Conservation (phyloP, 2,329 filamentous ascomycete genomes). For the Penicillium sp. region DNA sequence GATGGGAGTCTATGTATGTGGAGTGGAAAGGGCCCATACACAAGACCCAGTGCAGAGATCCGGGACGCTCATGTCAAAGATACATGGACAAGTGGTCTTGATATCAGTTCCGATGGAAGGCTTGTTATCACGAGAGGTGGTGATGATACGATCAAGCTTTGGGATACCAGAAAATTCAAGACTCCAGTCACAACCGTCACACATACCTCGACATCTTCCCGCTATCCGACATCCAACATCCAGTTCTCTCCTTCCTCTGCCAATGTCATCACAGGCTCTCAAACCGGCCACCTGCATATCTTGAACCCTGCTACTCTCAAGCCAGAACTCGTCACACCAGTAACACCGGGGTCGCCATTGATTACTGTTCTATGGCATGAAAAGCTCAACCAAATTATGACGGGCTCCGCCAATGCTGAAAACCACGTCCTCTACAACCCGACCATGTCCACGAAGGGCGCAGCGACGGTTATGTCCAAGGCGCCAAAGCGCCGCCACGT, state of each 20-base stretch:
- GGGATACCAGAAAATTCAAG: conserved; percentile 97
- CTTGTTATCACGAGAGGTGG: conserved; percentile 88
- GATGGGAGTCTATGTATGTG: conserved; percentile 93
- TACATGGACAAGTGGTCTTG: conserved; percentile 89
- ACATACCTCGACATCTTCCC: conserved; percentile 77
- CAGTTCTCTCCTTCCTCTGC: conserved; percentile 80
- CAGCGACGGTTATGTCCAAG: conserved; percentile 84
- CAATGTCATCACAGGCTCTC: conserved; percentile 85
- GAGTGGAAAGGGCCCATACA: conserved; percentile 81
- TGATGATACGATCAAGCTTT: conserved; percentile 89
- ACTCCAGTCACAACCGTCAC: conserved; percentile 74
- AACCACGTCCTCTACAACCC: conserved; percentile 91
- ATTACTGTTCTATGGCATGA: conserved; percentile 88
- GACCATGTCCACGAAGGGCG: conserved; percentile 73
- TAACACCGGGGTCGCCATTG: conserved; percentile 80
- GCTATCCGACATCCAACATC: conserved; percentile 83
- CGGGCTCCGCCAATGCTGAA: conserved; percentile 86
- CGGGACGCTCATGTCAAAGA: conserved; percentile 75
- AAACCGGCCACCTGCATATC: conserved; percentile 82
- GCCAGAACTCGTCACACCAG: conserved; percentile 77
- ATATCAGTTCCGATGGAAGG: conserved; percentile 85
- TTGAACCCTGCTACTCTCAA: conserved; percentile 87
- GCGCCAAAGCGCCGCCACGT: conserved; percentile 93
- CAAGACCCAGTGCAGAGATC: conserved; percentile 77
- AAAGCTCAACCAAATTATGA: conserved; percentile 93